Evolutionary conservation across 495 filamentous ascomycete species (phyloP).

Genomic region (Talaromyces proteolyticus): DNA sequence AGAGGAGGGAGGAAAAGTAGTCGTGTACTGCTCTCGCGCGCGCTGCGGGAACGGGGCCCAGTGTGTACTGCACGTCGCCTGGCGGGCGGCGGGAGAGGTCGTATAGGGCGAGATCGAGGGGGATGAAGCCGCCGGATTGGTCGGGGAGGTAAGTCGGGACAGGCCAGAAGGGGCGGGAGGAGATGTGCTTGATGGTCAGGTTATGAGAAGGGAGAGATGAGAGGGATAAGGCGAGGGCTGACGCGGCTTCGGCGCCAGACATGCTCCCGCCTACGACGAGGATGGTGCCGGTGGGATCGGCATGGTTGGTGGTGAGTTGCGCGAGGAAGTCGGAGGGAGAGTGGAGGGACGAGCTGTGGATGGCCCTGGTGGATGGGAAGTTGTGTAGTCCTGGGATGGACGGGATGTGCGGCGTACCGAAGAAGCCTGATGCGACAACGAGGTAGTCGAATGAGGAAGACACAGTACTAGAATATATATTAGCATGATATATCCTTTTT

Average conservation of each 20-base stretch:
- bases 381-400: conserved; percentile 27
- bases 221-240: conserved; percentile 60
- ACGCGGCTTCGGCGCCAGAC: conserved; percentile 73
- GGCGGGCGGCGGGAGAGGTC: conserved; percentile 57
- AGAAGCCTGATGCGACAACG: conserved; percentile 72
- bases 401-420: conserved; percentile 55
- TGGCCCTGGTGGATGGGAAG: conserved; percentile 24
- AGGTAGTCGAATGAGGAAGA: conserved; percentile 59
- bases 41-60: conserved; percentile 53
- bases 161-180: conserved; percentile 65
- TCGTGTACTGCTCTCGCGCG: conserved; percentile 44
- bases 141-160: conserved; percentile 60
- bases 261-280: conserved; percentile 79
- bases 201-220: conserved; percentile 32
- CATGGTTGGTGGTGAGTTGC: conserved; percentile 4
- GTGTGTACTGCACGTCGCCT: conserved; percentile 47
- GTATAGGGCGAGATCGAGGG: conserved; percentile 71
- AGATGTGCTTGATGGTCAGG: conserved; percentile 56
- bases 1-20: conserved; percentile 50
- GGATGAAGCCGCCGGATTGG: conserved; percentile 53
- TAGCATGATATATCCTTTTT: not conserved
- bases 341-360: conserved; percentile 59
- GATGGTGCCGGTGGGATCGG: conserved; percentile 46
- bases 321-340: no score
- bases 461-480: no score